phyloP scores from a whole-genome alignment of 768 basidiomycete species.

The Trichaptum fuscoviolaceum region DNA sequence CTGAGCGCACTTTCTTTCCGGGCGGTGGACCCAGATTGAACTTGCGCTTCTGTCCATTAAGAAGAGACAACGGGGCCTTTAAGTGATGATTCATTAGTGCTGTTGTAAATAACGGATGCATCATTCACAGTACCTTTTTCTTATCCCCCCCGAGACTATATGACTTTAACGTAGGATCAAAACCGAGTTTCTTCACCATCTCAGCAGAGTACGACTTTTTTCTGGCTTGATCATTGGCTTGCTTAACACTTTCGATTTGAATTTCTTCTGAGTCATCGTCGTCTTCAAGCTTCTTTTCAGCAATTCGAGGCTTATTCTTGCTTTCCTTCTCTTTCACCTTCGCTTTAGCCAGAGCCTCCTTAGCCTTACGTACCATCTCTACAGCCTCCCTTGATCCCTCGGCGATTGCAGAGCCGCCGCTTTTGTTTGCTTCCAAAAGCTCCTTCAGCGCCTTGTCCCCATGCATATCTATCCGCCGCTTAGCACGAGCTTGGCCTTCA shows the following conservation, averaged over 20 bases:
- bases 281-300: conserved; percentile 13
- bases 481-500: conserved; percentile 72
- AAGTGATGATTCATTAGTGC: conserved; percentile 33
- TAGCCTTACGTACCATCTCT: conserved; percentile 18
- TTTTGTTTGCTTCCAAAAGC: conserved; percentile 58
- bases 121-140: conserved; percentile 14
- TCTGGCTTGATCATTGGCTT: conserved; percentile 25
- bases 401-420: conserved; percentile 58
- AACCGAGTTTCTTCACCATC: conserved; percentile 68
- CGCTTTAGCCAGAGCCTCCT: conserved; percentile 5
- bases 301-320: conserved; percentile 14
- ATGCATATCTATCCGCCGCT: conserved; percentile 53
- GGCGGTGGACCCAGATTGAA: conserved; percentile 59
- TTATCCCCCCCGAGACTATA: conserved; percentile 37
- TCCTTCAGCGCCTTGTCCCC: conserved; percentile 56
- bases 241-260: conserved; percentile 6
- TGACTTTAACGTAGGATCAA: conserved; percentile 64
- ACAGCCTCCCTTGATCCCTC: conserved; percentile 33
- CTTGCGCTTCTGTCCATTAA: conserved; percentile 39
- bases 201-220: conserved; percentile 53
- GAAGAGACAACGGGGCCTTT: conserved; percentile 49
- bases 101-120: background rate
- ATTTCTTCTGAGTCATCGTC: conserved; percentile 11
- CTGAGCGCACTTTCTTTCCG: conserved; percentile 59
- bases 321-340: conserved; percentile 15